Base-by-base conservation (phyloP, 1,284 basidiomycete species). In the Boletellus deceptivus region DNA sequence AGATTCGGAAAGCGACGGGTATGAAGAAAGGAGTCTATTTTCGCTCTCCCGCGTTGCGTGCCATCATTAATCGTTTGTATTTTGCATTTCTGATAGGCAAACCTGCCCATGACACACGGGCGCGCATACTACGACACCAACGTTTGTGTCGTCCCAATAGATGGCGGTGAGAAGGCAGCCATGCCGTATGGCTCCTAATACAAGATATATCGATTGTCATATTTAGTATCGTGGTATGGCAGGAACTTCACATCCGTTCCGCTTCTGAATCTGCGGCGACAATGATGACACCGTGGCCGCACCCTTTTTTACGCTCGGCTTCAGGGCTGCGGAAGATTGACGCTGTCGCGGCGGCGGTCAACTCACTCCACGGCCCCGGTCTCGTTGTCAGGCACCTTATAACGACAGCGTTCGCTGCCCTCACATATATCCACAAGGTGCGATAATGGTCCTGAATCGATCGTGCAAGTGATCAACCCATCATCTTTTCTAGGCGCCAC, bases 361-460 rank as follows among this genome's bases (percentile, higher is more conserved):
- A 40, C 61, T 56, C 53, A 65, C 67, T 68, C 64, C 66, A 65
- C 36, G 49, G 46, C 54, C 43, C 49, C 43, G 66, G 67, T 63
- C 45, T 57, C 53, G 40, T 46, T 20, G 25, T 37, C 47, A 54
- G 60, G 48, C 34, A 69, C 58, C 38, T 24, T 46, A 14, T 29
- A 48, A 53, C 41, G 43, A 55, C 47, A 49, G 48, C 41, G 29
- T 48, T 44, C 5, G 39, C 41, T 45, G 17, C 37, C 46, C 29
- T 58, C 45, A 63, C 47, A 24, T 46, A 56, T 46, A 39, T 34
- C 44, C 40, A 18, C 43, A 48, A 43, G 40, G 49, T 40, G 38
- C 34, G 8, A 31, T 31, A 31, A 31, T 13, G 45, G 43, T 40
- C 39, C 46, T 50, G 43, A 20, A 20, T 16, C 34, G 31, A 39